A percentile compares a stretch with the other conserved stretches of the same genome.
phyloP scores from a whole-genome alignment of 352 stramenopile species.

The Phytophthora melonis region DNA sequence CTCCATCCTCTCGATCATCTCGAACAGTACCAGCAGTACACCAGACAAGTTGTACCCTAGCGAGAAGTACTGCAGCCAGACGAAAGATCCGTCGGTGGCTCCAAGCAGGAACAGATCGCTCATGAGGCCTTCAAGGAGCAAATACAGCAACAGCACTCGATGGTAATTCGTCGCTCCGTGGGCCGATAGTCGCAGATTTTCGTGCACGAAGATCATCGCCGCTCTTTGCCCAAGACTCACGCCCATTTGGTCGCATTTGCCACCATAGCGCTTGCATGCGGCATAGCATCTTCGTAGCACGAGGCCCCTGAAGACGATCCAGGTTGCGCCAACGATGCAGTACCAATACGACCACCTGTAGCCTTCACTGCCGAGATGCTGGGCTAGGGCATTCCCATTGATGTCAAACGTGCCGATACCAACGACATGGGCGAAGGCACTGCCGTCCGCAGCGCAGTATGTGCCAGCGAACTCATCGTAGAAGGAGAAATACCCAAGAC shows the following conservation, averaged over 20 bases:
- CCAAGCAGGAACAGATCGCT: conserved; percentile 18
- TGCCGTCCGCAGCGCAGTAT: background rate
- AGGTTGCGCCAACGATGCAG: conserved; percentile 8
- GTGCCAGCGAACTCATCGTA: conserved; percentile 14
- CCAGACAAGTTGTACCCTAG: conserved; percentile 17
- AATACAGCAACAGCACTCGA: conserved; percentile 14
- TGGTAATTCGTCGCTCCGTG: conserved; percentile 14
- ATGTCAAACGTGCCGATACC: conserved; percentile 16
- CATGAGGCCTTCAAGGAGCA: conserved; percentile 18
- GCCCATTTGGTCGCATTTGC: conserved; percentile 4
- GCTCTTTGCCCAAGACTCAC: background rate
- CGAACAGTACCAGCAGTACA: conserved; percentile 8
- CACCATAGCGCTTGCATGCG: conserved; percentile 15
- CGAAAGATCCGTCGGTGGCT: conserved; percentile 15
- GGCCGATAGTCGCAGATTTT: conserved; percentile 15
- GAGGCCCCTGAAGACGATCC: conserved; percentile 11
- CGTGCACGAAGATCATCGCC: conserved; percentile 15
- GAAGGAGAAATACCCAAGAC: conserved; percentile 16
- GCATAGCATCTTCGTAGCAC: conserved; percentile 15
- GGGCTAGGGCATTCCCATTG: conserved; percentile 9
- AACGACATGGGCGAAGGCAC: conserved; percentile 4
- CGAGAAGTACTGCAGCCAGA: conserved; percentile 15
- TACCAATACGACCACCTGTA: conserved; percentile 14
- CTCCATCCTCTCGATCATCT: background rate
- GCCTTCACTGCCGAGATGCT: background rate